Conservation (phyloP, 345 rosid species). For the Dimocarpus longan region DNA sequence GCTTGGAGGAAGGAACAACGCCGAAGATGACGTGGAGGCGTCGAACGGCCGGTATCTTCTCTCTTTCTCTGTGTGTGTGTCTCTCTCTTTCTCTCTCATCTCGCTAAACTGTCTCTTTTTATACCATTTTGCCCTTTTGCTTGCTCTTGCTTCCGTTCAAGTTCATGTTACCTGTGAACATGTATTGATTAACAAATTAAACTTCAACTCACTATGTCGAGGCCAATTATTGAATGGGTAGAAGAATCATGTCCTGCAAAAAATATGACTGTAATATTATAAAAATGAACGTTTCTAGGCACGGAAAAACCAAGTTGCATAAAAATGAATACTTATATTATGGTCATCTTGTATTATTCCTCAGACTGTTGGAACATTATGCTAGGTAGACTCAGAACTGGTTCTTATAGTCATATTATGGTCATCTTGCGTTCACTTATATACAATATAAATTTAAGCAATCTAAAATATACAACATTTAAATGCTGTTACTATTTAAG, state of each 20-base stretch:
- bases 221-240: constrained; percentile 5
- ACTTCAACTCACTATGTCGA: neutral
- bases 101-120: too few relatives aligned
- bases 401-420: neutral
- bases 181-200: neutral
- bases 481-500: neutral
- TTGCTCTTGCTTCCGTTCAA: constrained; percentile 9
- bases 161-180: neutral
- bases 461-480: neutral
- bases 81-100: too few relatives aligned
- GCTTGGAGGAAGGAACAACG: too few relatives aligned
- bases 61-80: too few relatives aligned
- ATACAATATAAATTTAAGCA: too few relatives aligned
- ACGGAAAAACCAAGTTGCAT: neutral
- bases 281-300: neutral
- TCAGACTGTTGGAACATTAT: neutral
- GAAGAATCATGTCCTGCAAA: neutral
- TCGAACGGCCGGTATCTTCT: too few relatives aligned
- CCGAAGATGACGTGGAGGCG: too few relatives aligned
- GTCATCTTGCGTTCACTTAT: neutral
- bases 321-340: neutral
- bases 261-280: neutral
- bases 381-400: neutral
- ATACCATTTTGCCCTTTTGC: neutral
- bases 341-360: neutral